Evolutionary conservation across 495 filamentous ascomycete genomes (phyloP), one percentile per base, ranked within the genome.

Genomic region (Mytilinidion resinicola): DNA sequence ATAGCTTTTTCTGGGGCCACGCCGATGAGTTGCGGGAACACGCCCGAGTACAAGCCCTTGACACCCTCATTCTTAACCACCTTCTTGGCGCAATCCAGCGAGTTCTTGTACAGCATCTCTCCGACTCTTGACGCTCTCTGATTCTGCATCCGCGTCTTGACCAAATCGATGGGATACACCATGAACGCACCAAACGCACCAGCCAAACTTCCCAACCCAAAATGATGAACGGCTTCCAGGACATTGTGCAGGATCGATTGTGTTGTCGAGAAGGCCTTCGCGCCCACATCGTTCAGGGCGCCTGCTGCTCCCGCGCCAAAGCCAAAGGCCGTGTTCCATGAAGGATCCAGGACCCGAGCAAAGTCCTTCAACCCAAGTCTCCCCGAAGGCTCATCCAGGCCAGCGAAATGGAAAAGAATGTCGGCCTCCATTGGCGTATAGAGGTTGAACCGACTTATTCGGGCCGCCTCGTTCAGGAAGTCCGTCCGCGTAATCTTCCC

Each of bases 391-490:
- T 90, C 86, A 68, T 96, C 90, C 44, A 98, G 77, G 43, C 90
- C 90, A 39, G 93, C 93, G 66, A 98, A 98, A 72, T 98, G 93
- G 78, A 98, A 98, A 15, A 98, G 80, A 63, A 98, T 97, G 70
- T 97, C 93, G 3, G 95, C 93, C 72, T 98, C 93, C 92, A 98
- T 96, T 1, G 93, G 93, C 0, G 93, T 96, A 73, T 96, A 96
- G 0, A 93, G 78, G 4, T 90, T 90, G 74, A 96, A 98, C 19
- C 95, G 84, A 21, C 91, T 93, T 65, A 91, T 83, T 41, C 84
- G 84, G 20, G 92, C 85, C 17, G 93, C 93, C 73, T 96, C 91
- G 73, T 96, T 95, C 46, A 98, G 75, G 73, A 98, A 98, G 64
- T 97, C 93, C 15, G 89, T 82, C 33, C 89, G 82, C 5, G 92